Evolutionary conservation across 163 green algal genomes (phyloP), one percentile per base, ranked within the genome.

Genomic region (Coccomyxa subellipsoidea): DNA sequence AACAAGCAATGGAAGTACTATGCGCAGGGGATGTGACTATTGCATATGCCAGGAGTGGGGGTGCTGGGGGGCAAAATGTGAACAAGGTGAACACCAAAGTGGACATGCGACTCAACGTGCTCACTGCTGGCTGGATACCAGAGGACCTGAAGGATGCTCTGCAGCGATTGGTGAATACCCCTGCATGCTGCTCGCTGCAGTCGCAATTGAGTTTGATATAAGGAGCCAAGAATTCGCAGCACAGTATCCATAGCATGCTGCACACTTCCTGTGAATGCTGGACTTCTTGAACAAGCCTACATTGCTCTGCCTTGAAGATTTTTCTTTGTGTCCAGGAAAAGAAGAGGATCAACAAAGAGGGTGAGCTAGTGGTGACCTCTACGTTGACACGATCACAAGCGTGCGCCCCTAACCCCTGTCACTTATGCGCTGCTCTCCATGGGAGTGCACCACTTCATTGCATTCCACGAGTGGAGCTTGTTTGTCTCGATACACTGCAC

Each of bases 51-150:
- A 87, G 96, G 7, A 97, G 92, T 39, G 92, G 92, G 31, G 96
- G 96, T 5, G 93, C 96, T 0, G 96, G 96, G 5, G 96, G 96
- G 0, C 96, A 99, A 82, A 98, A 99, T 80, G 94, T 98, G 2
- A 98, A 98, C 92, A 96, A 97, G 84, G 93, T 99, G 6, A 98
- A 95, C 87, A 98, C 96, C 73, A 98, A 99, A 88, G 95, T 97
- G 75, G 96, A 99, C 85, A 97, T 98, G 94, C 90, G 96, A 9
- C 90, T 98, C 29, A 86, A 94, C 29, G 70, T 98, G 21, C 76
- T 85, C 15, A 83, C 84, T 21, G 93, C 93, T 7, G n/a, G 53
- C n/a, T 98, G 93, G 92, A 88, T 98, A 21, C 88, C 92, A 4
- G 87, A 95, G 0, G 92, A 96, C 69, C 84, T 96, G 15, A 90